Percentiles rank a stretch among this genome's conserved stretches.
Evolutionary conservation across 2,329 filamentous ascomycete genomes (phyloP).

Genomic region (Fusarium robinianum): DNA sequence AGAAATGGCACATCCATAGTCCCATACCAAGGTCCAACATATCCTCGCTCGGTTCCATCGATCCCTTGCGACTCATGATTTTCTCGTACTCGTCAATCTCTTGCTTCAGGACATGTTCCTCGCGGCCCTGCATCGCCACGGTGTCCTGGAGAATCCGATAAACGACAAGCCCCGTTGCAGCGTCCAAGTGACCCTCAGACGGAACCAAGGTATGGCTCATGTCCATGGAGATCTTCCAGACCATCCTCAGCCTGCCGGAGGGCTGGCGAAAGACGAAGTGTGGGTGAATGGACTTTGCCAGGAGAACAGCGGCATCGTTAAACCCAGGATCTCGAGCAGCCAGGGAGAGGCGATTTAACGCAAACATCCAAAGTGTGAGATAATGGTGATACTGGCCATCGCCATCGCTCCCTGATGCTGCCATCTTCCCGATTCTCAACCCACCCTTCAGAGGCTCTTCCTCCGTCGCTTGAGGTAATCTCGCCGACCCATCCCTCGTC

Average conservation of each 20-base stretch:
- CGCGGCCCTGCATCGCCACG: constrained; percentile 35
- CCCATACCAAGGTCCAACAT: constrained; percentile 64
- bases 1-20: constrained; percentile 60
- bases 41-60: constrained; percentile 52
- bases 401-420: constrained; percentile 52
- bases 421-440: constrained; percentile 60
- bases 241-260: constrained; percentile 43
- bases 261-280: constrained; percentile 49
- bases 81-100: constrained; percentile 58
- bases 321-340: constrained; percentile 52
- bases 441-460: constrained; percentile 57
- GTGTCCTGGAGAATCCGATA: constrained; percentile 53
- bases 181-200: constrained; percentile 60
- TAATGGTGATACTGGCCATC: constrained; percentile 68
- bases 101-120: constrained; percentile 43
- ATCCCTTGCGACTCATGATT: constrained; percentile 51
- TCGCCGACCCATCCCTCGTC: constrained; percentile 52
- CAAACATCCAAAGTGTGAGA: constrained; percentile 66
- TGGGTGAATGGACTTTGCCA: constrained; percentile 58
- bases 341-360: constrained; percentile 57
- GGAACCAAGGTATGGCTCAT: constrained; percentile 51
- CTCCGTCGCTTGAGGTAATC: constrained; percentile 57
- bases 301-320: constrained; percentile 55
- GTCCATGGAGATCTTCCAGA: constrained; percentile 61
- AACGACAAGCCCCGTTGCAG: constrained; percentile 57